Evolutionary conservation across 257 asterid species (phyloP).

Genomic region (Linaria vulgaris): DNA sequence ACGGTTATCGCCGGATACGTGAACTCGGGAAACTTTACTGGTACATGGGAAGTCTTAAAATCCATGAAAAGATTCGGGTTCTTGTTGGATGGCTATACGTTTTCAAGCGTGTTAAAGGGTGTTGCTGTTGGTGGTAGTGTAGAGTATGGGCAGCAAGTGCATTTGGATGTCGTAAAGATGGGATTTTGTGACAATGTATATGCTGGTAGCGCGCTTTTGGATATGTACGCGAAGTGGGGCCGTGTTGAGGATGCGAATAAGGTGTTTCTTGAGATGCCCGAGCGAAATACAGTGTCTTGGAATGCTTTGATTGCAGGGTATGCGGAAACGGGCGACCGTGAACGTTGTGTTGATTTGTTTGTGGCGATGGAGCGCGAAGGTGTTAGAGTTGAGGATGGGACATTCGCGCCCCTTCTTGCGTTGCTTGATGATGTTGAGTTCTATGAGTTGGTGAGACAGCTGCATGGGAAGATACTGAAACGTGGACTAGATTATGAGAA

Average conservation of each 20-base stretch:
- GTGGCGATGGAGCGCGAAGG: constrained; percentile 58
- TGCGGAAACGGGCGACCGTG: constrained; percentile 47
- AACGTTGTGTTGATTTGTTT: constrained; percentile 47
- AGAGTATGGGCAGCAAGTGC: constrained; percentile 57
- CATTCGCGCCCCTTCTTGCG: constrained; percentile 72
- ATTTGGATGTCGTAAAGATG: constrained; percentile 65
- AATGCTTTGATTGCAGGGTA: constrained; percentile 79
- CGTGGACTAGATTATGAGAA: constrained; percentile 54
- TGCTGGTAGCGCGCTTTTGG: constrained; percentile 69
- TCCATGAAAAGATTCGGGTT: constrained; percentile 59
- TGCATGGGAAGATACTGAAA: constrained; percentile 68
- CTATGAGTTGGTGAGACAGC: constrained; percentile 49
- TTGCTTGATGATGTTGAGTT: constrained; percentile 47
- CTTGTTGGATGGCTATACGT: constrained; percentile 57
- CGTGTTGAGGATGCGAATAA: constrained; percentile 55
- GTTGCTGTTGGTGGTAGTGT: constrained; percentile 38
- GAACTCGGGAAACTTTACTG: constrained; percentile 41
- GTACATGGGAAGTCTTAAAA: constrained; percentile 56
- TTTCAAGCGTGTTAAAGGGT: constrained; percentile 81
- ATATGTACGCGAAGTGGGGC: constrained; percentile 72
- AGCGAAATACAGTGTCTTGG: constrained; percentile 58
- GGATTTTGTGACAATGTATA: constrained; percentile 65
- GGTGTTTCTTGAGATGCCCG: constrained; percentile 38
- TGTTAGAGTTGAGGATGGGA: constrained; percentile 64
- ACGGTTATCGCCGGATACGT: constrained; percentile 62